phyloP scores from a whole-genome alignment of 2,329 filamentous ascomycete genomes.

The Fusarium sp. region DNA sequence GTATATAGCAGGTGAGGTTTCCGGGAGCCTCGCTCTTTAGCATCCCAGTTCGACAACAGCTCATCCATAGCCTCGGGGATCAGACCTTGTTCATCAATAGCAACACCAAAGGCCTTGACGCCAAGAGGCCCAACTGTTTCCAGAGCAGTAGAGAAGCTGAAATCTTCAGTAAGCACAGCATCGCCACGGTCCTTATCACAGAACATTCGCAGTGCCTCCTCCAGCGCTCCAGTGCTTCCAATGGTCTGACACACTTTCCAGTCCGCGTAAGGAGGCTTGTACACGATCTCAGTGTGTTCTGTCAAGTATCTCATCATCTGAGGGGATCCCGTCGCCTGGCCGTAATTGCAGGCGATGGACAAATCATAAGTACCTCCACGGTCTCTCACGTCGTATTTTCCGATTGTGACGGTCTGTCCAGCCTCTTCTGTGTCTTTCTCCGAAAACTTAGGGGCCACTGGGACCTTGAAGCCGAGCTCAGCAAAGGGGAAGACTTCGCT shows the following conservation, averaged over 20 bases:
- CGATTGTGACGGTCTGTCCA: constrained; percentile 72
- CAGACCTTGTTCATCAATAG: constrained; percentile 65
- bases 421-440: constrained; percentile 72
- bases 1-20: constrained; percentile 69
- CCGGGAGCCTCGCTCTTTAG: constrained; percentile 54
- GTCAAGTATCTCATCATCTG: constrained; percentile 92
- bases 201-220: constrained; percentile 86
- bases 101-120: constrained; percentile 61
- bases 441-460: constrained; percentile 74
- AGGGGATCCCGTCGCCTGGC: constrained; percentile 84
- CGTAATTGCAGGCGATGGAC: constrained; percentile 91
- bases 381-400: constrained; percentile 84
- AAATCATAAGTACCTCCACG: constrained; percentile 73
- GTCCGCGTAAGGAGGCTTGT: constrained; percentile 87
- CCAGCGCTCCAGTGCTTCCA: constrained; percentile 87
- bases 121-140: constrained; percentile 68
- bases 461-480: constrained; percentile 78
- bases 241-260: constrained; percentile 88
- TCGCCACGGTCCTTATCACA: constrained; percentile 76
- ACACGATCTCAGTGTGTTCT: constrained; percentile 94
- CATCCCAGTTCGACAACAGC: constrained; percentile 63
- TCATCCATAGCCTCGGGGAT: constrained; percentile 63
- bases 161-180: constrained; percentile 86
- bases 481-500: constrained; percentile 94
- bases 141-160: constrained; percentile 82